Base-by-base conservation (phyloP, 192 early-diverging fungal species). In the Globomyces pollinis-pini region DNA sequence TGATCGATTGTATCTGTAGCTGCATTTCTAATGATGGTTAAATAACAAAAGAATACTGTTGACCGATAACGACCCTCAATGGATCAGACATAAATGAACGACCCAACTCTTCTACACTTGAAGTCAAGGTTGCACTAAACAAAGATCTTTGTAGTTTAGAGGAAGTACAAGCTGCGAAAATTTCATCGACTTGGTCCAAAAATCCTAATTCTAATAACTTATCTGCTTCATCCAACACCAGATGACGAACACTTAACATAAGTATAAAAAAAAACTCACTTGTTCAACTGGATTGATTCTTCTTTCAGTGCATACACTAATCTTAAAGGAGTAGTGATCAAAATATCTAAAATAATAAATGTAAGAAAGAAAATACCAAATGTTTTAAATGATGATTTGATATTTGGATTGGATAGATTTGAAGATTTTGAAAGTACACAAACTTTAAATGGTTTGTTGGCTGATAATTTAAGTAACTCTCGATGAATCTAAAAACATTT, bases 151-250 rank as follows among this genome's bases (percentile, higher is more conserved):
- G 87, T 24, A 96, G 66, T 42, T 70, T 72, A 0, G 77, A 26
- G 12, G 18, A 38, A 9, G 89, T 85, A 75, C 91, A 96, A 1
- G 88, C 86, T 0, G 90, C 87, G 44, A 79, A 65, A n/a, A 78
- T 63, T 0, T 69, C 68, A 50, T 74, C 73, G 33, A 76, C 60
- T 51, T 71, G 73, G 13, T 72, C 73, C 36, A 75, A 38, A 41
- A 83, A 98, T 1, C 96, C 94, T 28, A 95, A 81, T 61, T 99
- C 96, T 34, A 99, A 73, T 50, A 99, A 73, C 30, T 94, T 85
- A 76, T 99, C 96, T 8, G 94, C 96, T 69, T 99, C 96, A 71
- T 99, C 96, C 29, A 99, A 75, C 7, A 99, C 84, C 36, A 99
- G 61, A 87, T 94, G 95, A 50, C 84, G 76, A 45, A 97, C 70